Base-by-base conservation (phyloP, 306 rosid species). In the Pueraria montana region DNA sequence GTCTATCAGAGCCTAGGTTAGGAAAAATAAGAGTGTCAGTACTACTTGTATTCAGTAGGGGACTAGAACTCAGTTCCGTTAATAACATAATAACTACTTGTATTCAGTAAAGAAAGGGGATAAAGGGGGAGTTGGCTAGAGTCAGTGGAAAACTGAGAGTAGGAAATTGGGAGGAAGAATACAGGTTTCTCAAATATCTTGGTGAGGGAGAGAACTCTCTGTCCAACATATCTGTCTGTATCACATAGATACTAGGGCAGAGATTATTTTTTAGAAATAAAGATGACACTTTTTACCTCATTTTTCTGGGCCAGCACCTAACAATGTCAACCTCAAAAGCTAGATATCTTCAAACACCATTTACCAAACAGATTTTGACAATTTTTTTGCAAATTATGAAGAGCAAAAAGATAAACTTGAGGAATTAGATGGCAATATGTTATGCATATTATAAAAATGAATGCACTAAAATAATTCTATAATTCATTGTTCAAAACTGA, bases 341-440 rank as follows among this genome's bases (percentile, higher is more conserved):
- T 70, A 21, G 40, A 23, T 12, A 71, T 71, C 40, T 45, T 71
- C 76, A 71, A 46, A 8, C 24, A 71, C 9, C 43, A 24, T 48
- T 71, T 45, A 52, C 40, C 42, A 45, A 24, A 46, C 42, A 46
- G 21, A 46, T 40, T 42, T 67, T 24, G 17, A 36, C 27, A 61
- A 61, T 4, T 2, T 24, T 14, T 61, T 26, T 12, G 38, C 40
- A 58, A 58, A 24, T 61, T 61, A 11, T 5, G 12, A 12, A 13
- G n/a, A 68, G 26, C 24, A 71, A 9, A 16, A 71, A 71, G 3
- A 23, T 23, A 3, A 45, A 48, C 23, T 46, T 46, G 36, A 23
- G 18, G 48, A 13, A 71, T 71, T 48, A 27, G 34, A 46, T 26
- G 17, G 14, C 24, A 46, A 48, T 16, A 14, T 27, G 42, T 69